Evolutionary conservation across 176 grass and related monocot species (phyloP).

Genomic region (Oryza rufipogon): DNA sequence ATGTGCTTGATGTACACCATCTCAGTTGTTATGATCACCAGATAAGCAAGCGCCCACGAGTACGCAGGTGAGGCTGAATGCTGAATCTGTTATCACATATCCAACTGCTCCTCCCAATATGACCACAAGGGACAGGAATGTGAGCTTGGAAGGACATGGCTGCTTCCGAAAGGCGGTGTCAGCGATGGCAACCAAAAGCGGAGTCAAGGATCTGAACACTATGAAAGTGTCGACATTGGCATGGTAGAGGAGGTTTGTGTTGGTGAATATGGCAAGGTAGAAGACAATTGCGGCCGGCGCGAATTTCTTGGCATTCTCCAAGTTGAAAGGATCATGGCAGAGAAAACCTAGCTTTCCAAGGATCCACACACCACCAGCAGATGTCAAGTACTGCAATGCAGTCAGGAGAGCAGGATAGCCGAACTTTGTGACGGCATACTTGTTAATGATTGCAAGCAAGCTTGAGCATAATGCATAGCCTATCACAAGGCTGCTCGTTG

Average conservation of each 20-base stretch:
- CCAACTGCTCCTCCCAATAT: slow-evolving; percentile 79
- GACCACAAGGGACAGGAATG: slow-evolving; percentile 77
- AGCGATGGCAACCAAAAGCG: slow-evolving; percentile 79
- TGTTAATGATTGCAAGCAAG: slow-evolving; percentile 87
- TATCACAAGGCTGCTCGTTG: slow-evolving; percentile 74
- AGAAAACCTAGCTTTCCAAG: slow-evolving; percentile 80
- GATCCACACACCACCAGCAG: slow-evolving; percentile 63
- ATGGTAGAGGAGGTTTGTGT: slow-evolving; percentile 80
- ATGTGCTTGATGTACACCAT: slow-evolving; percentile 97
- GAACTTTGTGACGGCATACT: slow-evolving; percentile 86
- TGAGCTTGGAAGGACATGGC: slow-evolving; percentile 76
- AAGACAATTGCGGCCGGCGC: slow-evolving; percentile 72
- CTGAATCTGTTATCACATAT: slow-evolving; percentile 81
- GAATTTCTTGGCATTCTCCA: slow-evolving; percentile 81
- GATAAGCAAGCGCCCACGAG: slow-evolving; percentile 81
- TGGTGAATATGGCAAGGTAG: slow-evolving; percentile 94
- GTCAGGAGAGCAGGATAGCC: slow-evolving; percentile 79
- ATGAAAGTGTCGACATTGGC: slow-evolving; percentile 92
- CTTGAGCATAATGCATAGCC: slow-evolving; percentile 89
- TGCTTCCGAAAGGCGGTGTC: slow-evolving; percentile 82
- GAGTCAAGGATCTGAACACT: slow-evolving; percentile 82
- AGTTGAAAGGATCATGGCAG: slow-evolving; percentile 68
- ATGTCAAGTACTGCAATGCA: slow-evolving; percentile 73
- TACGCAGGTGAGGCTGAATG: slow-evolving; percentile 77
- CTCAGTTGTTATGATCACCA: slow-evolving; percentile 80